Evolutionary conservation across 352 stramenopile species (phyloP), one percentile per base, ranked within the genome.

Genomic region (Phytophthora sojae): DNA sequence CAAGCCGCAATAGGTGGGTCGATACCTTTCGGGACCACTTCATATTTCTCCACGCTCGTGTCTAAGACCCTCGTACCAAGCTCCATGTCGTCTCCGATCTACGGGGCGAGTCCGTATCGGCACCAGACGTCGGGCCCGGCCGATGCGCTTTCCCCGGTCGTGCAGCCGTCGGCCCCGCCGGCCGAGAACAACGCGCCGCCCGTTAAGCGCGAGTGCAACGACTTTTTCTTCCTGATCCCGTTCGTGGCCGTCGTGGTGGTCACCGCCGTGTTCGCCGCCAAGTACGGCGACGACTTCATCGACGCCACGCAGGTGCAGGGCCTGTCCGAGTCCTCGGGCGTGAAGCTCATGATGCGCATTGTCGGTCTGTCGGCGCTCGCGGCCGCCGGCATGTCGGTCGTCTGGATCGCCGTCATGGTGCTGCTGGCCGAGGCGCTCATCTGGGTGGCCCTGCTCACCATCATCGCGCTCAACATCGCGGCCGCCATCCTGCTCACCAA

Each of bases 351-450:
- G 64, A 58, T 93, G 25, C 77, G 77, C 39, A 88, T 91, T 66
- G 73, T 92, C 23, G 54, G 78, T 21, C 67, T 79, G 19, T 85
- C 76, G n/a, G 86, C 75, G 19, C 80, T 92, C 12, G 72, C 81
- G 2, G 76, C 86, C 47, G 86, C 89, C 51, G 77, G 71, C 15
- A 81, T 92, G 64, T 92, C 84, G 29, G 64, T 96, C 12, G 69
- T 91, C 23, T 95, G 88, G 88, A 92, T 95, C 68, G 73, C 68
- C 29, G 15, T 92, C 68, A 93, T 95, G 84, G 85, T 95, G 19
- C 69, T 95, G 39, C 55, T 92, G 63, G 79, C 74, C 42, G 69
- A 87, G 57, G 76, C 88, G 61, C 80, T 94, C 65, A 91, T 94
- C 52, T 79, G 72, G 72, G 63, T 76, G 42, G 62, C 74, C 76